Conservation (phyloP, 148 eudicot species). For the Nepenthes mirabilis region DNA sequence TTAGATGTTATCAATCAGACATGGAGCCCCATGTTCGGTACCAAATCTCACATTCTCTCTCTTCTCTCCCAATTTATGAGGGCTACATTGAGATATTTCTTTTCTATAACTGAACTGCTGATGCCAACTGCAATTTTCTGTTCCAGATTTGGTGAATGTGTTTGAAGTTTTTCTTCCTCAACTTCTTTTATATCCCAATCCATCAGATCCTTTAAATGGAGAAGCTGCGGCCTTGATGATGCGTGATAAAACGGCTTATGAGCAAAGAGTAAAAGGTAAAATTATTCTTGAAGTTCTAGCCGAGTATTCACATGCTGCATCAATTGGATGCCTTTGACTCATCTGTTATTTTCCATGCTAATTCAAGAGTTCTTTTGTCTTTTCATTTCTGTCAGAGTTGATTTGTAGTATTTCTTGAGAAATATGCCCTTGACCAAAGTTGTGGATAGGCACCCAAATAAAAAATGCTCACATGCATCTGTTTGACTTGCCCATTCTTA, state of each 20-base stretch:
- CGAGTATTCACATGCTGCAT: too few relatives aligned
- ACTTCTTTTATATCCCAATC: slow-evolving; percentile 81
- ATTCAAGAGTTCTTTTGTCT: too few relatives aligned
- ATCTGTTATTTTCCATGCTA: too few relatives aligned
- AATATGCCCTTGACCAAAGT: too few relatives aligned
- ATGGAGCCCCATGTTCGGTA: slow-evolving; percentile 97
- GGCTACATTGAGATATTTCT: not conserved
- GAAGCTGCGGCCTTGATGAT: slow-evolving; percentile 87
- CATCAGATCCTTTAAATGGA: slow-evolving; percentile 85
- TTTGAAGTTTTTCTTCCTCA: slow-evolving; percentile 92
- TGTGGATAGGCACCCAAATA: too few relatives aligned
- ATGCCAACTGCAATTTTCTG: slow-evolving; percentile 5
- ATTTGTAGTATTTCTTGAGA: too few relatives aligned
- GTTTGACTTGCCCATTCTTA: too few relatives aligned
- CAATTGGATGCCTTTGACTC: too few relatives aligned
- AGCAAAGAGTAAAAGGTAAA: slow-evolving; percentile 72
- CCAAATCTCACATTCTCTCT: not conserved
- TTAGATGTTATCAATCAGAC: slow-evolving; percentile 85
- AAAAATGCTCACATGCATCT: too few relatives aligned
- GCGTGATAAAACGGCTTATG: slow-evolving; percentile 66
- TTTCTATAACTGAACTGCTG: not conserved
- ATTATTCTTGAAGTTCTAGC: slow-evolving; percentile 2
- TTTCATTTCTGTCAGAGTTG: too few relatives aligned
- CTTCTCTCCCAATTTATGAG: not conserved
- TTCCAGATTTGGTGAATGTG: slow-evolving; percentile 72